These are phyloP conservation scores for Myrica gale DNA, from an alignment of 306 rosid genomes.

Conservation along the genomic window DNA sequence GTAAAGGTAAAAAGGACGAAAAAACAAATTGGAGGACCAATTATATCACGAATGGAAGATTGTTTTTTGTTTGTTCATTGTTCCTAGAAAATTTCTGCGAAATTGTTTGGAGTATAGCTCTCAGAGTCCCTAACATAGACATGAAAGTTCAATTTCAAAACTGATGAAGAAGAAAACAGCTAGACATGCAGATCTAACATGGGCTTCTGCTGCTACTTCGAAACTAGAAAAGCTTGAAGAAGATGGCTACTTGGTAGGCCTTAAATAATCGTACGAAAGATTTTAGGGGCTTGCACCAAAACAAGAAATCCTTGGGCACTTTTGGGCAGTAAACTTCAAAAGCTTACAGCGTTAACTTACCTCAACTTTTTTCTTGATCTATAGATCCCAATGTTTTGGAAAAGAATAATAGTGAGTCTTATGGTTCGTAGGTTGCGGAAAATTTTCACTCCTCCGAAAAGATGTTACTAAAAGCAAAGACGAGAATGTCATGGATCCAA, in stretches of 20 bases:
- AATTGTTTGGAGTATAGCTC: neutral
- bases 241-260: conserved; percentile 31
- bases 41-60: neutral
- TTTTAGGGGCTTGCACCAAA: conserved; percentile 36
- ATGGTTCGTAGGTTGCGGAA: neutral
- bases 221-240: conserved; percentile 18
- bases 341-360: conserved; percentile 28
- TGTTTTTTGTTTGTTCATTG: neutral
- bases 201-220: conserved; percentile 7
- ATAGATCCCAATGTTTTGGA: conserved; percentile 18
- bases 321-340: conserved; percentile 40
- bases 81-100: neutral
- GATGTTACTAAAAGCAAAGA: neutral
- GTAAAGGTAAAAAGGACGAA: neutral
- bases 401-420: neutral
- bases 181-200: conserved; percentile 7
- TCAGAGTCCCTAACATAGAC: neutral
- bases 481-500: neutral
- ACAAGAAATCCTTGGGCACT: conserved; percentile 42
- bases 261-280: conserved; percentile 39
- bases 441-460: neutral
- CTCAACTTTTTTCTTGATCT: conserved; percentile 33
- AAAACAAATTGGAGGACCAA: neutral
- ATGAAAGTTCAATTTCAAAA: neutral
- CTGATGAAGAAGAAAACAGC: neutral